Evolutionary conservation across 441 rosid genomes (phyloP).

Genomic region (Croton laevigatus): DNA sequence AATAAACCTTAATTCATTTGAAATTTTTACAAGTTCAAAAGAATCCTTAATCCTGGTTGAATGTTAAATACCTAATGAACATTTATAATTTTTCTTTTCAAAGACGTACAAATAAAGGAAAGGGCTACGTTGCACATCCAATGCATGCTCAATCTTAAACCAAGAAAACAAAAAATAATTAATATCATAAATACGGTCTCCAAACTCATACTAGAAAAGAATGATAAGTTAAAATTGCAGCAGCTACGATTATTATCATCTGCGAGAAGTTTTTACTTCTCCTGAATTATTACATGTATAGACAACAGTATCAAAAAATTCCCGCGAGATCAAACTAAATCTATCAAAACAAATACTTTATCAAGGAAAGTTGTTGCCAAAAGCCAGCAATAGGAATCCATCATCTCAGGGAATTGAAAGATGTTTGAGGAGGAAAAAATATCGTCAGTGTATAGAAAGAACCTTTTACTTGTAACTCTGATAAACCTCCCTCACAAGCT

Average conservation of each 20-base stretch:
- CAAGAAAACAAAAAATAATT: too few species aligned
- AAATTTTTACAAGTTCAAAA: too few species aligned
- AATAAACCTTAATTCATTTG: too few species aligned
- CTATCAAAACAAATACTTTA: background rate
- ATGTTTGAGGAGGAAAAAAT: slow-evolving; percentile 6
- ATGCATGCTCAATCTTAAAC: too few species aligned
- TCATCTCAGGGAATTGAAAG: background rate
- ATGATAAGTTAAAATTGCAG: too few species aligned
- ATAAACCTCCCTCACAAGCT: slow-evolving; percentile 61
- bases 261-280: background rate
- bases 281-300: background rate
- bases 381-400: slow-evolving; percentile 4
- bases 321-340: background rate
- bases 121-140: too few species aligned
- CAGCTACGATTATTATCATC: background rate
- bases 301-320: background rate
- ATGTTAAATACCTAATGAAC: too few species aligned
- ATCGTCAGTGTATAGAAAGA: background rate
- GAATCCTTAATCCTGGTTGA: too few species aligned
- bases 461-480: slow-evolving; percentile 48
- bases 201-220: too few species aligned
- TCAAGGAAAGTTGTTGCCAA: slow-evolving; percentile 6
- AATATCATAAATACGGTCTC: too few species aligned
- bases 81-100: too few species aligned
- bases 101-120: too few species aligned